Conservation (phyloP, 1,139 yeast species). For the Suhomyces anneliseae region DNA sequence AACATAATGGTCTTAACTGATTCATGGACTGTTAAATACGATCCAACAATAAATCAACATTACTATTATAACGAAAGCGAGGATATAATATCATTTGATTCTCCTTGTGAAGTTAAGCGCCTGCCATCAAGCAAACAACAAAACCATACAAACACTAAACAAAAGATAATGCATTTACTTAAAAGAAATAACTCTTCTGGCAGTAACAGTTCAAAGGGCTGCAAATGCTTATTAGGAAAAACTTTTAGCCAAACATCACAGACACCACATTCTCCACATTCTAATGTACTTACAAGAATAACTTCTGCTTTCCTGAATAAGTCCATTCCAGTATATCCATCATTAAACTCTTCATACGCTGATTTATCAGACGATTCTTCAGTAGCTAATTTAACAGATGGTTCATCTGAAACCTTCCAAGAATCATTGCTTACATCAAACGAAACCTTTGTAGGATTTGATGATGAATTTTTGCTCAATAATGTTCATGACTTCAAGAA, state of each 20-base stretch:
- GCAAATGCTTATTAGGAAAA: not conserved
- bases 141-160: slow-evolving; percentile 2
- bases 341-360: slow-evolving; percentile 13
- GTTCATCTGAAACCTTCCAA: slow-evolving; percentile 3
- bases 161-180: slow-evolving; percentile 6
- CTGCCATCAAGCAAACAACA: slow-evolving; percentile 1
- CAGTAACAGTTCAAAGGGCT: not conserved
- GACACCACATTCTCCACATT: no score
- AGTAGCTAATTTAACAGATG: slow-evolving; percentile 7
- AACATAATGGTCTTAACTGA: not conserved
- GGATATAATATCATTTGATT: slow-evolving; percentile 38
- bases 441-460: slow-evolving; percentile 14
- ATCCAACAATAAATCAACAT: slow-evolving; percentile 34
- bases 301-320: slow-evolving; percentile 18
- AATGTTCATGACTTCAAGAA: slow-evolving; percentile 29
- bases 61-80: slow-evolving; percentile 37
- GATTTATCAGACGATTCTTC: slow-evolving; percentile 3
- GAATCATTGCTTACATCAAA: slow-evolving; percentile 14
- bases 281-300: not conserved
- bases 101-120: slow-evolving; percentile 41
- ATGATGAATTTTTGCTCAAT: slow-evolving; percentile 30
- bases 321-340: slow-evolving; percentile 7
- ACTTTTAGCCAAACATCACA: not conserved
- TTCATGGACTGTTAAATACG: slow-evolving; percentile 28
- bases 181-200: slow-evolving; percentile 2